Evolutionary conservation across 495 filamentous ascomycete genomes (phyloP), one percentile per base, ranked within the genome.

Genomic region (Penicillium angulare): DNA sequence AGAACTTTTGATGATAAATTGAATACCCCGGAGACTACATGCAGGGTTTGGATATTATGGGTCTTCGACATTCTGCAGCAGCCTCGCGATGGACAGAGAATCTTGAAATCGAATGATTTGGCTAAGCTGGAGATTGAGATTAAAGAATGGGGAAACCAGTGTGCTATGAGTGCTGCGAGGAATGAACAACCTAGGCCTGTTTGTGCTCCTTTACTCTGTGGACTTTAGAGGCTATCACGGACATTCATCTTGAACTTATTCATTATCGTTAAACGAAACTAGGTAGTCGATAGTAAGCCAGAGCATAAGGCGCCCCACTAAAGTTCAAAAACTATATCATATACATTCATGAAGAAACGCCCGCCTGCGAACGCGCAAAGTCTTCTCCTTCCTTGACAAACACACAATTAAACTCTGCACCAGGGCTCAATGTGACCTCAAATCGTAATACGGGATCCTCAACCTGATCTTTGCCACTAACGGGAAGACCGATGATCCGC

Each of bases 381-480:
- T 64, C 56, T 27, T 66, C 60, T 3, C 57, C 69, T 27, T 75
- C 62, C 44, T 60, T 67, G 17, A 65, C 56, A 63, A 75, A 75
- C 9, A 73, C 64, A 58, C 70, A 73, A 56, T 73, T 73, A 47
- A 75, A 50, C 57, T 73, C 70, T 13, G 63, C 51, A 26, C 64
- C 72, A 3, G 72, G 72, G 47, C 65, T 71, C 0, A 75, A 47
- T 2, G 70, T 73, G 32, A 75, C 66, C 55, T 75, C 72, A 46
- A 68, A 73, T 33, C 50, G 43, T 50, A 75, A 27, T 21, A 48
- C 45, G 6, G 70, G 70, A 55, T 75, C 69, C 43, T 70, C 66
- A 34, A 72, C 69, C 10, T 29, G 29, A 41, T 67, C 57, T 49
- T 67, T 61, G 1, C 70, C 72, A 33, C 38, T 56, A 15, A 59